These are phyloP conservation scores for Cornus suecica DNA, from an alignment of 148 eudicot genomes.

Conservation along the genomic window DNA sequence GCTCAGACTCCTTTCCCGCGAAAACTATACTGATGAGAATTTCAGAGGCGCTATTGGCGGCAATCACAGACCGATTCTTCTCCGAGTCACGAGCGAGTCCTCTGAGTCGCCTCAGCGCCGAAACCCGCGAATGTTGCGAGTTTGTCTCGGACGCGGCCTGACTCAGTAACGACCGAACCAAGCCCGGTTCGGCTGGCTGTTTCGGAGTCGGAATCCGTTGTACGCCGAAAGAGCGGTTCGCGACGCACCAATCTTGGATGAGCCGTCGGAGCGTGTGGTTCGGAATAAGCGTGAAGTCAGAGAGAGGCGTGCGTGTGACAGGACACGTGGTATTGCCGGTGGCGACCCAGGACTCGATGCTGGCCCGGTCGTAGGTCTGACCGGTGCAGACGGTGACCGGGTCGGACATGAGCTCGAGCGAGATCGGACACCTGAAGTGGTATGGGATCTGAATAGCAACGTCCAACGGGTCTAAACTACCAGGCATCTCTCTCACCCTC, in stretches of 20 bases:
- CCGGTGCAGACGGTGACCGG: slow-evolving; percentile 87
- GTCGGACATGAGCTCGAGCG: slow-evolving; percentile 84
- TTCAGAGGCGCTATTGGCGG: slow-evolving; percentile 24
- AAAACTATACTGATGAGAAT: slow-evolving; percentile 23
- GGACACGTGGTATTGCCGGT: slow-evolving; percentile 91
- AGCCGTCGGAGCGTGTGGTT: slow-evolving; percentile 86
- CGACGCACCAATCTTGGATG: slow-evolving; percentile 92
- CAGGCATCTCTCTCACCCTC: slow-evolving; percentile 30
- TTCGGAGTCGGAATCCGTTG: slow-evolving; percentile 89
- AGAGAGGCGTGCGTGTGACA: slow-evolving; percentile 62
- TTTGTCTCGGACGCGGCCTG: slow-evolving; percentile 41
- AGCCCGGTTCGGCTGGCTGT: slow-evolving; percentile 77
- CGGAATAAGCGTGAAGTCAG: slow-evolving; percentile 67
- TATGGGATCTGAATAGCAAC: slow-evolving; percentile 70
- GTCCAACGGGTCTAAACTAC: slow-evolving; percentile 54
- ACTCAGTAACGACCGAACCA: slow-evolving; percentile 43
- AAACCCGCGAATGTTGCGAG: slow-evolving; percentile 17
- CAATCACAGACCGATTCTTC: slow-evolving; percentile 54
- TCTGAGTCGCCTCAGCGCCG: slow-evolving; percentile 29
- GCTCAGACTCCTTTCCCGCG: slow-evolving; percentile 9
- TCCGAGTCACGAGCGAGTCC: slow-evolving; percentile 54
- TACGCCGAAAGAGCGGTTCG: slow-evolving; percentile 68
- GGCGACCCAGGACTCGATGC: slow-evolving; percentile 87
- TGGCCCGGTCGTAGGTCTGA: slow-evolving; percentile 86
- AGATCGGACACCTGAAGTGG: slow-evolving; percentile 82